Evolutionary conservation across 1,284 basidiomycete species (phyloP), one percentile per base, ranked within the genome.

Genomic region (Boletus coffeatus): DNA sequence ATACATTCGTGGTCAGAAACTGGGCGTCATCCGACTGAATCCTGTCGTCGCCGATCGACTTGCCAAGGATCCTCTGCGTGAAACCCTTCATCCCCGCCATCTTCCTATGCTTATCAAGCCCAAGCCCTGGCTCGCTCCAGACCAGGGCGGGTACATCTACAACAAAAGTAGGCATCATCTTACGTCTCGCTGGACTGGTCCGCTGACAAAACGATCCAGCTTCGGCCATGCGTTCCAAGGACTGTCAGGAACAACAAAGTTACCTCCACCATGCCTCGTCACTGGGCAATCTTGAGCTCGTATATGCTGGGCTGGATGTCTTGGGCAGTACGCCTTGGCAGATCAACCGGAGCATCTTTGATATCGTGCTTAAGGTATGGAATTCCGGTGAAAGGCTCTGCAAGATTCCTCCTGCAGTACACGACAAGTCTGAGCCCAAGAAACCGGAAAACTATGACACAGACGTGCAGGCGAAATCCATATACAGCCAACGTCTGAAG

Each of bases 81-180:
- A 89, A 60, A 88, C 92, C 0, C 79, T 98, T 10, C 94, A 96
- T 74, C 94, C 96, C 14, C 90, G 96, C 8, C 93, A 97, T 74
- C 81, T 99, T 56, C 96, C 96, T 8, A 99, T 99, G 96, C 83
- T 99, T 2, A 86, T 97, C 25, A 89, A 88, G 63, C 96, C 97
- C 1, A 89, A 89, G 68, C 92, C 92, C 0, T 99, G 96, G 96
- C 74, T 90, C 1, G 81, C 80, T 62, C 83, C 88, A 70, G 85
- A 92, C 64, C 80, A 89, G 52, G 97, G 96, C 14, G 94, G 91
- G 2, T 98, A 98, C 75, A 78, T 96, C 39, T 85, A 86, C 64
- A 91, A 89, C 71, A 84, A 81, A 66, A 84, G 91, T 92, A 67
- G 62, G 85, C 77, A 11, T 37, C 16, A 9, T 52, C 21, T 37